Conservation (phyloP, 2,329 filamentous ascomycete species). For the Aschersonia sp. region DNA sequence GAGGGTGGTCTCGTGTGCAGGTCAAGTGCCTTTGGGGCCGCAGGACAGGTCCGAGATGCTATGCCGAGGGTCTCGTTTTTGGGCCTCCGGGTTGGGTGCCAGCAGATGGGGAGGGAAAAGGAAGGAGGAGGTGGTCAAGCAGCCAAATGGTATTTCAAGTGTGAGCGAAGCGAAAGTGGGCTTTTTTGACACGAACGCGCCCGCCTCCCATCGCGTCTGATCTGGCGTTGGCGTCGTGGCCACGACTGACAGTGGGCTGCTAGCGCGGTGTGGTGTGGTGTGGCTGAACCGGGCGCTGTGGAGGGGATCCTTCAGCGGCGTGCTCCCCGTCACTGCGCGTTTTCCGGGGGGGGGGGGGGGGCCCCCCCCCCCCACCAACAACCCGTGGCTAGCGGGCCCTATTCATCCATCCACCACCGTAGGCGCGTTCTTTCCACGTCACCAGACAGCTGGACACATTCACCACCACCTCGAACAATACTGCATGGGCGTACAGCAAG, state of each 20-base stretch:
- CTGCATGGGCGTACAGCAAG: no score
- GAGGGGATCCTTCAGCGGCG: not conserved
- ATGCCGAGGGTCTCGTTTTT: not conserved
- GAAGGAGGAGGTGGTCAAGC: not conserved
- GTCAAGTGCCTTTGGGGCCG: not conserved
- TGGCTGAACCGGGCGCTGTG: not conserved
- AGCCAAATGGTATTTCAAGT: slow-evolving; percentile 1
- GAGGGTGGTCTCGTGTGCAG: not conserved
- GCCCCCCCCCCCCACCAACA: no score
- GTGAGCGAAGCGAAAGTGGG: slow-evolving; percentile 2
- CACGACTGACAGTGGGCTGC: not conserved
- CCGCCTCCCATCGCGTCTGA: slow-evolving; percentile 7
- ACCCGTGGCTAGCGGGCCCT: no score
- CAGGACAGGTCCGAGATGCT: slow-evolving; percentile 1
- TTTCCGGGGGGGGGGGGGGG: no score
- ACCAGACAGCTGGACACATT: no score
- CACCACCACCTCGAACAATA: no score
- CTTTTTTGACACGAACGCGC: slow-evolving; percentile 8
- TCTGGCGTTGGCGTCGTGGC: slow-evolving; percentile 8
- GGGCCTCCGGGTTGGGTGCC: slow-evolving; percentile 1
- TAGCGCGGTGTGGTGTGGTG: not conserved
- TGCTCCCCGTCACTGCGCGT: no score
- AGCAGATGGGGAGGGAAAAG: slow-evolving; percentile 1
- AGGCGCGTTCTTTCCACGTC: no score
- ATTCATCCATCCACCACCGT: no score